Conservation (phyloP, 2,329 filamentous ascomycete species). For the Aureobasidium lini region DNA sequence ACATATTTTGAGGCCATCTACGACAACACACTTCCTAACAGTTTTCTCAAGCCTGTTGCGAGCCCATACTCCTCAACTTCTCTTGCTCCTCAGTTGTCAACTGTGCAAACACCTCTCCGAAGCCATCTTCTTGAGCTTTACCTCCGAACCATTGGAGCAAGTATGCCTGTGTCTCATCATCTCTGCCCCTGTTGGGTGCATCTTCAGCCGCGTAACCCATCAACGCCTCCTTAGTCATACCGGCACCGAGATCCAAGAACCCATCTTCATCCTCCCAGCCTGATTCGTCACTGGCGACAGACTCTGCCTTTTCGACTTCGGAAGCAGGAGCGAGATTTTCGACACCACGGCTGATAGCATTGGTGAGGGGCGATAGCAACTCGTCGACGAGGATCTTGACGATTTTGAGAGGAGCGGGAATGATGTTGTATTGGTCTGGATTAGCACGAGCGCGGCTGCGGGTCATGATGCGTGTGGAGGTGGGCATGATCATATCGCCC, state of each 20-base stretch:
- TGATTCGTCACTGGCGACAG: conserved; percentile 60
- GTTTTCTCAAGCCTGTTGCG: too few species aligned
- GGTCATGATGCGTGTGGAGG: conserved; percentile 82
- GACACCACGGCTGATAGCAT: conserved; percentile 42
- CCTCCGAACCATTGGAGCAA: conserved; percentile 71
- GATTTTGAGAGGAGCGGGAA: conserved; percentile 87
- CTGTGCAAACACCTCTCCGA: conserved; percentile 47
- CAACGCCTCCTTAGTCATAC: conserved; percentile 56
- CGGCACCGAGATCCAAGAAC: conserved; percentile 61
- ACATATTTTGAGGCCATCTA: too few species aligned
- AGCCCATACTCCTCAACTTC: conserved; percentile 35
- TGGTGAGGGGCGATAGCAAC: conserved; percentile 66
- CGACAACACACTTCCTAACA: too few species aligned
- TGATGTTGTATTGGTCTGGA: conserved; percentile 81
- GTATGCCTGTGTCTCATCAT: conserved; percentile 86
- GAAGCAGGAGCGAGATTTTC: conserved; percentile 46
- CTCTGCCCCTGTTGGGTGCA: conserved; percentile 50
- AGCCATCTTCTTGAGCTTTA: conserved; percentile 46
- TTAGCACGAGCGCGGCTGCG: conserved; percentile 82
- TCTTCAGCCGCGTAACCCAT: conserved; percentile 64
- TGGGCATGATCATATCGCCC: conserved; percentile 78
- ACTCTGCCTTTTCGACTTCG: conserved; percentile 56
- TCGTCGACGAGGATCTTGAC: conserved; percentile 93
- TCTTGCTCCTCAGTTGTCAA: conserved; percentile 48
- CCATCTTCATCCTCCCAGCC: conserved; percentile 78